Conservation (phyloP, 352 stramenopile genomes). For the Aphanomyces invadans region DNA sequence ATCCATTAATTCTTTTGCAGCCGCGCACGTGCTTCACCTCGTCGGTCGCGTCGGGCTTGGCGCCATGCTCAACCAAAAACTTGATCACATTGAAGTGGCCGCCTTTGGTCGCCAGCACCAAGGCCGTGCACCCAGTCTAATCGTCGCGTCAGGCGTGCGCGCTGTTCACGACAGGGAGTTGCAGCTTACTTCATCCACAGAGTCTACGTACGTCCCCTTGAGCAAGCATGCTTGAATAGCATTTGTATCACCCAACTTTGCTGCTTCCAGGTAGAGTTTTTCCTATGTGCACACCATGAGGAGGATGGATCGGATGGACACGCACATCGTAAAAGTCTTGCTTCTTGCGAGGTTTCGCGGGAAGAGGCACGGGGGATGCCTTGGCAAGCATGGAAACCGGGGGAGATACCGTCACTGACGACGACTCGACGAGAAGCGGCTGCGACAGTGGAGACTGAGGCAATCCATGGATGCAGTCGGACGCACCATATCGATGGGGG, state of each 20-base stretch:
- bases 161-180: too few relatives aligned
- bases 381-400: too few relatives aligned
- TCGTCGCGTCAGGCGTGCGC: too few relatives aligned
- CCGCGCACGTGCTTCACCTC: too few relatives aligned
- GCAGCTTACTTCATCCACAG: not conserved
- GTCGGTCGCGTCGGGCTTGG: conserved; percentile 16
- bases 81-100: conserved; percentile 14
- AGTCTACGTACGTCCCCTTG: conserved; percentile 8
- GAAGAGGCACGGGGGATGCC: too few relatives aligned
- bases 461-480: not conserved
- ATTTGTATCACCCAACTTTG: not conserved
- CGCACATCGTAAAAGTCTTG: not conserved
- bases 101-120: conserved; percentile 3
- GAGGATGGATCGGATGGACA: not conserved
- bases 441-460: too few relatives aligned
- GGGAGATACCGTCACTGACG: not conserved
- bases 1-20: not conserved
- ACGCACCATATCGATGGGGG: not conserved
- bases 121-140: conserved; percentile 12
- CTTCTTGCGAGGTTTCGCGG: not conserved
- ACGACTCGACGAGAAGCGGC: not conserved
- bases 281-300: conserved; percentile 7
- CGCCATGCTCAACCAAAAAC: conserved; percentile 10
- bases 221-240: not conserved
- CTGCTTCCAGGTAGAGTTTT: not conserved